Conservation (phyloP, 78 protist species). For the Polysphondylium violaceum region DNA sequence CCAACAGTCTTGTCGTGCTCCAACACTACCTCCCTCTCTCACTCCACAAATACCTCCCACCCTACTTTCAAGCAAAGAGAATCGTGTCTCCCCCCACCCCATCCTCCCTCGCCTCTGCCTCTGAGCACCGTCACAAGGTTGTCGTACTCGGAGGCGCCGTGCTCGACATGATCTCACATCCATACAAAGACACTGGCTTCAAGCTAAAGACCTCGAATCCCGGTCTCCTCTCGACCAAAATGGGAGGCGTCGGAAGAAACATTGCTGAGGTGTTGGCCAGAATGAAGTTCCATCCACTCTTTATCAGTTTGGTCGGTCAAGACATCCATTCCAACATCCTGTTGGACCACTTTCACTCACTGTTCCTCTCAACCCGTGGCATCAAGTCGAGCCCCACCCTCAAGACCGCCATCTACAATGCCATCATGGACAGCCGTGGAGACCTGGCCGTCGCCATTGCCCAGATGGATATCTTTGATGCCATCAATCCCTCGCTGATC, state of each 20-base stretch:
- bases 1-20: slow-evolving; percentile 1
- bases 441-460: slow-evolving; percentile 73
- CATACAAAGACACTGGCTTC: slow-evolving; percentile 46
- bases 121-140: neutral
- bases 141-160: slow-evolving; percentile 75
- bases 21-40: neutral
- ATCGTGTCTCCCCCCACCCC: neutral
- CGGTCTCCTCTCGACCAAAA: slow-evolving; percentile 14
- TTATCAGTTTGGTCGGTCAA: slow-evolving; percentile 68
- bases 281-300: slow-evolving; percentile 28
- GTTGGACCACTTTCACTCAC: slow-evolving; percentile 8
- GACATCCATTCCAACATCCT: slow-evolving; percentile 34
- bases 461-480: slow-evolving; percentile 73
- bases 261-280: slow-evolving; percentile 45
- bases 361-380: slow-evolving; percentile 15
- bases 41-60: neutral
- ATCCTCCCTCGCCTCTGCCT: neutral
- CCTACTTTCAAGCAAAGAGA: neutral
- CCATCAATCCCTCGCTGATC: slow-evolving; percentile 20
- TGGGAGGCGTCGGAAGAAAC: slow-evolving; percentile 86
- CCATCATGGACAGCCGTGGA: slow-evolving; percentile 70
- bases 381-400: neutral
- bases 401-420: slow-evolving; percentile 79
- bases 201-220: slow-evolving; percentile 32
- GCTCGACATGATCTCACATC: slow-evolving; percentile 36